Conservation (phyloP, 73 alveolate genomes). For the Stentor coeruleus region DNA sequence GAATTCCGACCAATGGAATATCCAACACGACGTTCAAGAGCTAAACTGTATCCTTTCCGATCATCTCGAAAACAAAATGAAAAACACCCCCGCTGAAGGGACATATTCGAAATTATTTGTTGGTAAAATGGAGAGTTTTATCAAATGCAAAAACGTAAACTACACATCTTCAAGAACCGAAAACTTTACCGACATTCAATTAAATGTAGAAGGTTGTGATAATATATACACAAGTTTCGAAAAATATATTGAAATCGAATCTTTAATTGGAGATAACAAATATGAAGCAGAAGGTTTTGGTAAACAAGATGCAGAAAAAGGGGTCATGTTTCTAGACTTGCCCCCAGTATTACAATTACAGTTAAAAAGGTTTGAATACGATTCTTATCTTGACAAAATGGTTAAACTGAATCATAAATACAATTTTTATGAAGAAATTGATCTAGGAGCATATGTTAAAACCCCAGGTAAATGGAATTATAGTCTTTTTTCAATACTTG, state of each 20-base stretch:
- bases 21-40: slow-evolving; percentile 87
- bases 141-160: neutral
- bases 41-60: slow-evolving; percentile 69
- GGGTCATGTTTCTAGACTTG: slow-evolving; percentile 52
- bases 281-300: slow-evolving; percentile 70
- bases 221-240: slow-evolving; percentile 57
- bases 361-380: slow-evolving; percentile 65
- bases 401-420: slow-evolving; percentile 63
- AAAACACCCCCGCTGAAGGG: slow-evolving; percentile 44
- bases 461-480: slow-evolving; percentile 32
- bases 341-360: slow-evolving; percentile 74
- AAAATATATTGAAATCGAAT: slow-evolving; percentile 72
- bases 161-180: neutral
- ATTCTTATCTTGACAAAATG: slow-evolving; percentile 54
- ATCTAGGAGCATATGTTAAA: slow-evolving; percentile 36
- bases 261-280: slow-evolving; percentile 59
- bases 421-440: slow-evolving; percentile 45
- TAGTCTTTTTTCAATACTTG: slow-evolving; percentile 76
- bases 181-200: neutral
- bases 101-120: slow-evolving; percentile 77
- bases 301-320: slow-evolving; percentile 68
- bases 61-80: slow-evolving; percentile 72
- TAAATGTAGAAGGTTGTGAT: slow-evolving; percentile 42
- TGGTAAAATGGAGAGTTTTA: slow-evolving; percentile 65
- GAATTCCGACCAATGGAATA: slow-evolving; percentile 46